phyloP scores from a whole-genome alignment of 352 stramenopile species.

The Peronospora destructor region DNA sequence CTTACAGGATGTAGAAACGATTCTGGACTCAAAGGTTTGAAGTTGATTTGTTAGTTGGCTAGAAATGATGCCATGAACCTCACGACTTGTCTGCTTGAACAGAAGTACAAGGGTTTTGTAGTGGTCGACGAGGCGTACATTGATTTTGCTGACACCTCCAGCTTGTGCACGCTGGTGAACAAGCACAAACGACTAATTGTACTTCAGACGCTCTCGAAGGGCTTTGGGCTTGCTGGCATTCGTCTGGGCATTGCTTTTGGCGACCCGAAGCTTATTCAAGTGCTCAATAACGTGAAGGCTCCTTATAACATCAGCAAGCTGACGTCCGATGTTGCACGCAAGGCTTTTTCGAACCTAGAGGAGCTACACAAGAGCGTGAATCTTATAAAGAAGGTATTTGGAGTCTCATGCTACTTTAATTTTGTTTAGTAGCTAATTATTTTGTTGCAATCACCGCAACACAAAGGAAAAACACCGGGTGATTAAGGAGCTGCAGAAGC shows the following conservation, averaged over 20 bases:
- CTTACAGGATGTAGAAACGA: constrained; percentile 82
- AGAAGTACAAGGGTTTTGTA: constrained; percentile 90
- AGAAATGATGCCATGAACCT: neutral
- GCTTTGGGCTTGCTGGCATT: constrained; percentile 96
- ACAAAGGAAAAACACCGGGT: constrained; percentile 78
- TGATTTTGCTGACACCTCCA: constrained; percentile 87
- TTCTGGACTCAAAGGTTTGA: constrained; percentile 75
- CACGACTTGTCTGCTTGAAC: neutral
- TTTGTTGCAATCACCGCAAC: constrained; percentile 9
- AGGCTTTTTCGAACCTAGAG: constrained; percentile 54
- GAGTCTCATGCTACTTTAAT: neutral
- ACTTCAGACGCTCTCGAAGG: constrained; percentile 97
- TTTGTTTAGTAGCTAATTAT: neutral
- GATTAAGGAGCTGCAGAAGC: constrained; percentile 65
- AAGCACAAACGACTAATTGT: constrained; percentile 93
- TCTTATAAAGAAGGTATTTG: constrained; percentile 53
- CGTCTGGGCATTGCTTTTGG: constrained; percentile 89
- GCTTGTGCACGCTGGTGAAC: constrained; percentile 84
- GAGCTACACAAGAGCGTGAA: constrained; percentile 55
- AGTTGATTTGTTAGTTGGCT: neutral
- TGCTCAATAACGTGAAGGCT: constrained; percentile 99
- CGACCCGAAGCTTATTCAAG: constrained; percentile 89
- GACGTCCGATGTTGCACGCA: constrained; percentile 78
- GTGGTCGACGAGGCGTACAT: constrained; percentile 98
- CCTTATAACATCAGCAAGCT: constrained; percentile 99